Evolutionary conservation across 805 yeast genomes (phyloP), one percentile per base, ranked within the genome.

Genomic region (Saccharomycopsis sp.): DNA sequence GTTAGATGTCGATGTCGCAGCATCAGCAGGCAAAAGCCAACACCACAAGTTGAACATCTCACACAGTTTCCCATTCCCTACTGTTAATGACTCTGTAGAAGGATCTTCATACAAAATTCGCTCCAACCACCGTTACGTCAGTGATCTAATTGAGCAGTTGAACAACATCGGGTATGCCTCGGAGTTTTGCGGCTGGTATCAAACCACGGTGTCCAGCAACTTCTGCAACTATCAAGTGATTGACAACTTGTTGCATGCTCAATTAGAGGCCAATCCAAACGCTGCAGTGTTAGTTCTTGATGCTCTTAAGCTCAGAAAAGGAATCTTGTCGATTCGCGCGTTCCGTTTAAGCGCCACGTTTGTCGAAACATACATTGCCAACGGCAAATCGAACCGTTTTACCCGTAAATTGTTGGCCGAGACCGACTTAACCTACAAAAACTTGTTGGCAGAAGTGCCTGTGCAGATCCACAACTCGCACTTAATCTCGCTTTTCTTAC

Each of bases 131-230:
- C 81, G 79, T 69, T 90, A 83, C 73, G 91, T 86, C 69, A 80
- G 79, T 55, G 90, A 86, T 53, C 76, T 87, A 66, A 75, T 86
- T 64, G 79, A 81, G 50, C 80, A 82, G 61, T 78, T 89, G 63
- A 81, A 77, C 66, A 78, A 77, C 57, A 80, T 84, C 62, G 85
- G 86, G 54, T 76, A 81, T 61, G 92, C 91, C 52, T 77, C 83
- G 50, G 87, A 84, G 68, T 78, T 85, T 61, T 80, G 85, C 63
- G 97, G 97, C 38, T 89, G 92, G 90, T 89, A 87, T 73, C 82
- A 88, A 68, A 77, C 86, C 51, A 78, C 90, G 29, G 74, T 76
- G 55, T 79, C 87, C 47, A 94, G 94, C 52, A 83, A 83, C 69
- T 84, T 84, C 68, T 81, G 85, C 66, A 83, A 84, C 60, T 78